Base-by-base conservation (phyloP, 306 rosid genomes). In the Castanospermum australe region DNA sequence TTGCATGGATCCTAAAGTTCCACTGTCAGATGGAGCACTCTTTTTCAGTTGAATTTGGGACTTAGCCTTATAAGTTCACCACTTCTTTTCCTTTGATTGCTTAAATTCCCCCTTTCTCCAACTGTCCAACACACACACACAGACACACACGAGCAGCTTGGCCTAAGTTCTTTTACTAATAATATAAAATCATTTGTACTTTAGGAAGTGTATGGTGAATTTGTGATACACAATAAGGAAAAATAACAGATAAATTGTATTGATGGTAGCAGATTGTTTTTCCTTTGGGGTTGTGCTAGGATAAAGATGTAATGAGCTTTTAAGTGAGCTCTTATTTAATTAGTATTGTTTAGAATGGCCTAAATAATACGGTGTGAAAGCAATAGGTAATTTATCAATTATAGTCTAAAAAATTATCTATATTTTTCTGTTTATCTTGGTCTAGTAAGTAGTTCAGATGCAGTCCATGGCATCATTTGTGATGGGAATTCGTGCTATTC, bases 1-100 rank as follows among this genome's bases (percentile, higher is more conserved):
- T 60, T 60, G 63, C 52, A 50, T 22, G 65, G 28, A 73, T 65
- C 28, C 32, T 47, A 47, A 71, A 84, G 36, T 22, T 77, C 39
- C 39, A 45, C 39, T 8, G 13, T 60, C 67, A 24, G 50, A 70
- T 61, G 33, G 30, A 50, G 32, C 45, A 62, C 71, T 50, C 18
- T 65, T 42, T 54, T 22, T 73, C 21, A 14, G 32, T 42, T 56
- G 52, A 50, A 52, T 77, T 70, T 78, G 17, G 4, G 32, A 36
- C 55, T 52, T 17, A 24, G n/a, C 66, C 14, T 18, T 66, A 38
- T 67, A 78, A 32, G 33, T 17, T 78, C 57, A 54, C 41, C 6
- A 12, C 33, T 17, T 54, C 57, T 66, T 67, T 22, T 65, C 28
- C 51, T 66, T 41, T 28, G 14, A 32, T 67, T 33, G 38, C 42